Conservation (phyloP, 1,284 basidiomycete species). For the Austroboletus niveus region DNA sequence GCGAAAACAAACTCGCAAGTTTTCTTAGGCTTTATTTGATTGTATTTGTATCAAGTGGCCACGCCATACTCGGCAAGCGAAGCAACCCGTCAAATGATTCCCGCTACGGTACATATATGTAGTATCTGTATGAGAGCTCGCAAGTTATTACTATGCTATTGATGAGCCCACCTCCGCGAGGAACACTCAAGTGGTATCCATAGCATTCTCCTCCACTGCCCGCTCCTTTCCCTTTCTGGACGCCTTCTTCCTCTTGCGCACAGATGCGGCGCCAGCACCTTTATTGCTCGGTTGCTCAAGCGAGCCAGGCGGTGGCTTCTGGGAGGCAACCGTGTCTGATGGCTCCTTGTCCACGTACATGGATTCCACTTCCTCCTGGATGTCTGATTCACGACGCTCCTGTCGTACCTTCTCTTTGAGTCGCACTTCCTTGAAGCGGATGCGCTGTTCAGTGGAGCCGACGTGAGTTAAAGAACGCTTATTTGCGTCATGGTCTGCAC, state of each 20-base stretch:
- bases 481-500: conserved; percentile 40
- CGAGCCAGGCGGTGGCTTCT: neutral
- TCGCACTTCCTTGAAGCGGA: conserved; percentile 48
- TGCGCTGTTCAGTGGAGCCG: conserved; percentile 57
- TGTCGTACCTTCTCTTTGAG: conserved; percentile 23
- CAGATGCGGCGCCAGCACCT: neutral
- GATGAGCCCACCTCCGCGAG: too few species aligned
- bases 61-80: neutral
- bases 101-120: too few species aligned
- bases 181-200: conserved; percentile 17
- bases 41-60: conserved; percentile 26
- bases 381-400: conserved; percentile 7
- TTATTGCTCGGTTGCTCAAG: conserved; percentile 1
- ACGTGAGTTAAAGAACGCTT: conserved; percentile 52
- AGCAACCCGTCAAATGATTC: neutral
- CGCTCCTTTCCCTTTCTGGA: conserved; percentile 30
- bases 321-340: neutral
- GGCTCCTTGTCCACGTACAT: conserved; percentile 22
- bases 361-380: conserved; percentile 18
- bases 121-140: too few species aligned
- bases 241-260: conserved; percentile 16
- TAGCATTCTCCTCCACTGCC: conserved; percentile 17
- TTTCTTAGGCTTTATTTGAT: conserved; percentile 25
- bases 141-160: too few species aligned
- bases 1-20: conserved; percentile 22